Percentiles rank a stretch among this genome's conserved stretches.
These are phyloP conservation scores for Vinca minor DNA, from an alignment of 257 asterid species.

Conservation along the genomic window DNA sequence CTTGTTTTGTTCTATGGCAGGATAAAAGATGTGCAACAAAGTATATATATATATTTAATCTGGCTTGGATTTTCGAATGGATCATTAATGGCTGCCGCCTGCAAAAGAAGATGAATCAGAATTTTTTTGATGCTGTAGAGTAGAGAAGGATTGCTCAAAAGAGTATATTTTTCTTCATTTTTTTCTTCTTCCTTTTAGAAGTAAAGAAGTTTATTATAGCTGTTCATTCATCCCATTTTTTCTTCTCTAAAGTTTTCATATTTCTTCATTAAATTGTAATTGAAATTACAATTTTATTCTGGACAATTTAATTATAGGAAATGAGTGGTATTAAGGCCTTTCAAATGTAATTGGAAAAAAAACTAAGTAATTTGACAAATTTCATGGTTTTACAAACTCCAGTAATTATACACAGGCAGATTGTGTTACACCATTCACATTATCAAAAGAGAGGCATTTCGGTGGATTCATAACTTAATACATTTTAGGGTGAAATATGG, in stretches of 20 bases:
- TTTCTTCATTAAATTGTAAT: conserved; percentile 45
- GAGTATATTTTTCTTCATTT: conserved; percentile 29
- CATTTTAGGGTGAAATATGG: too few relatives aligned
- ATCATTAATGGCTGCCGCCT: conserved; percentile 9
- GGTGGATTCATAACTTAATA: too few relatives aligned
- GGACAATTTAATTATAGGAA: conserved; percentile 17
- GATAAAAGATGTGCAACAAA: conserved; percentile 21
- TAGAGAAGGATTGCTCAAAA: conserved; percentile 27
- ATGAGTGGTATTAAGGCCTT: conserved; percentile 20
- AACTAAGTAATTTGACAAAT: too few relatives aligned
- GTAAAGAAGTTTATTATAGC: conserved; percentile 44
- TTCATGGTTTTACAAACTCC: too few relatives aligned
- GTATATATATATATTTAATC: conserved; percentile 15
- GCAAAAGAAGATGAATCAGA: conserved; percentile 23
- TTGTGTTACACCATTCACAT: too few relatives aligned
- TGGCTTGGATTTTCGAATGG: conserved; percentile 17
- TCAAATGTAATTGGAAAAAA: conserved; percentile 27
- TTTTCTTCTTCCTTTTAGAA: too few relatives aligned
- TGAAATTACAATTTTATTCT: conserved; percentile 25
- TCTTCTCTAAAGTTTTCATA: conserved; percentile 8
- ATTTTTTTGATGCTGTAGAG: conserved; percentile 55
- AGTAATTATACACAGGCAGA: too few relatives aligned
- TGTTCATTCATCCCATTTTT: conserved; percentile 35
- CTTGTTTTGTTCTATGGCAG: conserved; percentile 5
- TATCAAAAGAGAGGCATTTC: too few relatives aligned